Conservation (phyloP, 139 green algal genomes). For the Coccomyxa sp. region DNA sequence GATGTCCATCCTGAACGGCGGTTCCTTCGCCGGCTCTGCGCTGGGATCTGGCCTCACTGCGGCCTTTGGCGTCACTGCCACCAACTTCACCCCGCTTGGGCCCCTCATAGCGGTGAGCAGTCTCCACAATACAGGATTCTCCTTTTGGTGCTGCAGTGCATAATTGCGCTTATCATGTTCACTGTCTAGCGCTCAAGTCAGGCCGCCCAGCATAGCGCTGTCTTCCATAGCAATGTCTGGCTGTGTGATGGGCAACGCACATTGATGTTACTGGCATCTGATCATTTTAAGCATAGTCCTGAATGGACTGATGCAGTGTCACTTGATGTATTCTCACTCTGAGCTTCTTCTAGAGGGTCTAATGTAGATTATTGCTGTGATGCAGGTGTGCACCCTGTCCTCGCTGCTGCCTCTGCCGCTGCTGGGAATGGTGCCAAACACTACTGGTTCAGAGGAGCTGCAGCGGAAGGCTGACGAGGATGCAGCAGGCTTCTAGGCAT, state of each 20-base stretch:
- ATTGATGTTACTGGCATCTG: background rate
- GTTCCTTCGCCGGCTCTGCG: constrained; percentile 47
- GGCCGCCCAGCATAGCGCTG: background rate
- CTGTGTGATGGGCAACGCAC: background rate
- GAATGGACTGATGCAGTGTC: background rate
- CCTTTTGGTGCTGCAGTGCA: background rate
- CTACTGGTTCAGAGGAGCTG: background rate
- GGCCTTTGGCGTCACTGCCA: constrained; percentile 56
- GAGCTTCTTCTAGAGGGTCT: background rate
- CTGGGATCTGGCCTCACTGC: constrained; percentile 72
- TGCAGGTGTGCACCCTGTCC: background rate
- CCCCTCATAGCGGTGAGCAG: constrained; percentile 55
- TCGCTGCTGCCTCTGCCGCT: constrained; percentile 54
- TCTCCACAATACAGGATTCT: constrained; percentile 7
- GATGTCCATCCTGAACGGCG: constrained; percentile 91
- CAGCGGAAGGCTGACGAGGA: background rate
- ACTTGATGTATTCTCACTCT: no score
- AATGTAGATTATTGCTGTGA: background rate
- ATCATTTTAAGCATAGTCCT: background rate
- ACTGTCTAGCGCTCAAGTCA: background rate
- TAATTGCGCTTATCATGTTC: background rate
- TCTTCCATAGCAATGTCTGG: background rate
- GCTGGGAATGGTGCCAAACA: constrained; percentile 48
- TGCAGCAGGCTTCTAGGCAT: no score
- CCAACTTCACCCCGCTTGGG: constrained; percentile 70